These are phyloP conservation scores for Hymenoscyphus scutula DNA, from an alignment of 2,329 filamentous ascomycete genomes.

Conservation along the genomic window DNA sequence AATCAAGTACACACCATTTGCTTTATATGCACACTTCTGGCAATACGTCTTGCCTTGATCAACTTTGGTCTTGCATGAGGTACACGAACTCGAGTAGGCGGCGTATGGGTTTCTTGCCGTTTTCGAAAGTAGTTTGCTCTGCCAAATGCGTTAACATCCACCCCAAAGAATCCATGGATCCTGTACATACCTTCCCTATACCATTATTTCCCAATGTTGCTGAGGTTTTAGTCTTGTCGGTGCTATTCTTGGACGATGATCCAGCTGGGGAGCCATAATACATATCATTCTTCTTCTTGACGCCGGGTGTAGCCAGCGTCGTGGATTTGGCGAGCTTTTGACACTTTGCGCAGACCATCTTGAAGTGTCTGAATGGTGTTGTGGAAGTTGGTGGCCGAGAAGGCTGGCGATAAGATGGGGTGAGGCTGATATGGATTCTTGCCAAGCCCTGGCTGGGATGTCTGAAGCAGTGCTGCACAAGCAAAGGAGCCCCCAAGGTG, in stretches of 20 bases:
- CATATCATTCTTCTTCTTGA: slow-evolving; percentile 67
- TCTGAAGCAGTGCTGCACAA: neutral
- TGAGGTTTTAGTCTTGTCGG: slow-evolving; percentile 44
- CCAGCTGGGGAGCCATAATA: slow-evolving; percentile 57
- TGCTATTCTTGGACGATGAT: slow-evolving; percentile 40
- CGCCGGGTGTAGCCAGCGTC: slow-evolving; percentile 59
- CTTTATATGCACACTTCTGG: slow-evolving; percentile 61
- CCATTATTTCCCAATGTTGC: slow-evolving; percentile 57
- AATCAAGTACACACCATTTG: slow-evolving; percentile 48
- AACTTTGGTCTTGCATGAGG: slow-evolving; percentile 62
- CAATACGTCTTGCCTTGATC: slow-evolving; percentile 59
- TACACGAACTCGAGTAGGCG: slow-evolving; percentile 59
- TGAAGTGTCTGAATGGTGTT: slow-evolving; percentile 21
- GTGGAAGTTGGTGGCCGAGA: slow-evolving; percentile 15
- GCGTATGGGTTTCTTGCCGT: slow-evolving; percentile 66
- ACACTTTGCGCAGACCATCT: slow-evolving; percentile 65
- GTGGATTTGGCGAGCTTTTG: slow-evolving; percentile 59
- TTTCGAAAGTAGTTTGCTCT: slow-evolving; percentile 65
- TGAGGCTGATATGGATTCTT: neutral
- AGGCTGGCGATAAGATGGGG: slow-evolving; percentile 8
- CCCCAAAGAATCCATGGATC: neutral
- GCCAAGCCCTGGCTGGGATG: neutral
- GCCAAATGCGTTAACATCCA: neutral
- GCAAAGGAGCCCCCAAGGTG: neutral
- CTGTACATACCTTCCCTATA: slow-evolving; percentile 52